These are phyloP conservation scores for Trypanosoma congolense DNA, from an alignment of 208 protist genomes.

Conservation along the genomic window DNA sequence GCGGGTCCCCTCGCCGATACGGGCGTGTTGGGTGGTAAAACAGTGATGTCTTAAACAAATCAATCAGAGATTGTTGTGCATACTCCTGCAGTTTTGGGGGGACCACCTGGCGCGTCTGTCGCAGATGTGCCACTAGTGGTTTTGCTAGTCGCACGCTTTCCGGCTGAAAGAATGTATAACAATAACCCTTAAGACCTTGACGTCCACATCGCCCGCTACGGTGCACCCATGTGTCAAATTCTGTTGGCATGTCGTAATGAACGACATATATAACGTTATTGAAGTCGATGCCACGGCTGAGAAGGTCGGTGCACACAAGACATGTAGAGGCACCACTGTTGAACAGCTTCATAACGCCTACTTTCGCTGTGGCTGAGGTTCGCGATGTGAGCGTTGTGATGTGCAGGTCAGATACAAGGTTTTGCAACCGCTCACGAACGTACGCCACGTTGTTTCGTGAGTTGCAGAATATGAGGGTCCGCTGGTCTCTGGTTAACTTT, in stretches of 20 bases:
- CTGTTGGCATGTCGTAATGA: slow-evolving; percentile 95
- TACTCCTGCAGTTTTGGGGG: slow-evolving; percentile 83
- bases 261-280: slow-evolving; percentile 95
- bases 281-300: slow-evolving; percentile 97
- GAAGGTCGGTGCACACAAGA: slow-evolving; percentile 97
- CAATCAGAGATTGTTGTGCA: slow-evolving; percentile 69
- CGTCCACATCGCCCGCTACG: slow-evolving; percentile 94
- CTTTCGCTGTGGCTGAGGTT: slow-evolving; percentile 43
- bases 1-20: slow-evolving; percentile 57
- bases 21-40: slow-evolving; percentile 75
- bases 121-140: slow-evolving; percentile 72
- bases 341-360: slow-evolving; percentile 90
- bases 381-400: slow-evolving; percentile 64
- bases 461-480: slow-evolving; percentile 85
- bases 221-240: slow-evolving; percentile 96
- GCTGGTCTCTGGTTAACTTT: slow-evolving; percentile 53
- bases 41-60: slow-evolving; percentile 68
- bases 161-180: slow-evolving; percentile 84
- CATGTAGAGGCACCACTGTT: slow-evolving; percentile 83
- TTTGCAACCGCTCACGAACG: slow-evolving; percentile 49
- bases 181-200: slow-evolving; percentile 57
- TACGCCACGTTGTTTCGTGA: slow-evolving; percentile 79
- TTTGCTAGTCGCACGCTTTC: slow-evolving; percentile 77
- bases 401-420: slow-evolving; percentile 37
- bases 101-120: slow-evolving; percentile 65